phyloP scores from a whole-genome alignment of 1,139 yeast species.

The Zygoascus sp. region DNA sequence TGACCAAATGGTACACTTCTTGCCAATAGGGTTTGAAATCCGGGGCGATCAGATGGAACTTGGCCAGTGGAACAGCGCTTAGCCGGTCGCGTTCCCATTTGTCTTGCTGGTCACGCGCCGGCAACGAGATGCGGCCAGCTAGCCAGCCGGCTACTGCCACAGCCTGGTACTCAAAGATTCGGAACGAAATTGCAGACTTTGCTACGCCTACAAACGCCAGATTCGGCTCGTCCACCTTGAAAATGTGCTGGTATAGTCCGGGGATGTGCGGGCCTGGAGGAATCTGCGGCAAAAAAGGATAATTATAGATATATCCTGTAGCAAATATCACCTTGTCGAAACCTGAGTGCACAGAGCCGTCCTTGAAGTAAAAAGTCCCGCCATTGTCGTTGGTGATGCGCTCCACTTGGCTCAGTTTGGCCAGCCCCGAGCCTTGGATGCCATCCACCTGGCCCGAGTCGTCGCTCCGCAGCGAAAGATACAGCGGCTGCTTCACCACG shows the following conservation, averaged over 20 bases:
- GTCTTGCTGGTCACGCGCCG: background rate
- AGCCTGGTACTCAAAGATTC: conserved; percentile 18
- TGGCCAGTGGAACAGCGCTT: background rate
- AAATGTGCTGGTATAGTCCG: conserved; percentile 16
- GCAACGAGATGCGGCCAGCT: background rate
- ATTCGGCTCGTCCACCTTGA: conserved; percentile 13
- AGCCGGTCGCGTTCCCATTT: conserved; percentile 5
- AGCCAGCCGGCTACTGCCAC: conserved; percentile 10
- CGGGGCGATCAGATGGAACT: conserved; percentile 9
- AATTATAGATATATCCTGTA: conserved; percentile 55
- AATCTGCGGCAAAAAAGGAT: conserved; percentile 39
- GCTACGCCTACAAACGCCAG: conserved; percentile 16
- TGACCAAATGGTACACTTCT: background rate
- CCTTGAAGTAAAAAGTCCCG: conserved; percentile 16
- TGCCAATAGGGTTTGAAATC: conserved; percentile 3
- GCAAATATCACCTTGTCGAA: conserved; percentile 53
- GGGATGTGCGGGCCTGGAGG: conserved; percentile 10
- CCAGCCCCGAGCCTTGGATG: background rate
- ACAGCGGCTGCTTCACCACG: conserved; percentile 4
- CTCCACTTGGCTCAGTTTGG: background rate
- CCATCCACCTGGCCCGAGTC: conserved; percentile 5
- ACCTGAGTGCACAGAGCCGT: conserved; percentile 26
- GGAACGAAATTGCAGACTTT: conserved; percentile 14
- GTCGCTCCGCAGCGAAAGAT: conserved; percentile 7
- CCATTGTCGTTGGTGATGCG: conserved; percentile 4